phyloP scores from a whole-genome alignment of 148 eudicot species.

The Dysphania ambrosioides region DNA sequence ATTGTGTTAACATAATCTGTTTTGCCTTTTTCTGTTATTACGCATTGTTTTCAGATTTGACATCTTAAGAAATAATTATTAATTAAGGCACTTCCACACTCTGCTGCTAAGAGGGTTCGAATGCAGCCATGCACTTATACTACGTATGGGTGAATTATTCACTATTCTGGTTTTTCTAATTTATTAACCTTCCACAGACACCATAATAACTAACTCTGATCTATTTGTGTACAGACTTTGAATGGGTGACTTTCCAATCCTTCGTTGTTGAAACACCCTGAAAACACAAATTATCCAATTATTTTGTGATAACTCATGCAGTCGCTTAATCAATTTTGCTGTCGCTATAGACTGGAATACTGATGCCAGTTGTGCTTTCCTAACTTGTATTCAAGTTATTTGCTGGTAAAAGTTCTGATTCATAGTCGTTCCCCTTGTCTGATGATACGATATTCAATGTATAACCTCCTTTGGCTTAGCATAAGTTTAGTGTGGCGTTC shows the following conservation, averaged over 20 bases:
- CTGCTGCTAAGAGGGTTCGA: not conserved
- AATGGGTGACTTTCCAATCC: not conserved
- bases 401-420: not conserved
- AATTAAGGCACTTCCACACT: not conserved
- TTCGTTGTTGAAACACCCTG: slow-evolving; percentile 1
- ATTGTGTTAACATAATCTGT: not conserved
- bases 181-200: not conserved
- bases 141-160: not conserved
- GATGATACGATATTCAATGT: slow-evolving; percentile 4
- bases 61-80: not conserved
- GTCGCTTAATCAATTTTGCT: slow-evolving; percentile 15
- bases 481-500: slow-evolving; percentile 9
- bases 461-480: slow-evolving; percentile 17
- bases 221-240: not conserved
- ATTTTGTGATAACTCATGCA: slow-evolving; percentile 10
- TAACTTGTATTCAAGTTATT: slow-evolving; percentile 12
- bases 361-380: slow-evolving; percentile 23
- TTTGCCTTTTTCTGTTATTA: not conserved
- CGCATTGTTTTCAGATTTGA: not conserved
- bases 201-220: not conserved
- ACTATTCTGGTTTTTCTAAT: not conserved
- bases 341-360: slow-evolving; percentile 20
- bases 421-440: not conserved
- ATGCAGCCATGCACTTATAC: not conserved
- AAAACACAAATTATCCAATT: not conserved